These are phyloP conservation scores for Penicillium antarcticum DNA, from an alignment of 495 filamentous ascomycete genomes.

Conservation along the genomic window DNA sequence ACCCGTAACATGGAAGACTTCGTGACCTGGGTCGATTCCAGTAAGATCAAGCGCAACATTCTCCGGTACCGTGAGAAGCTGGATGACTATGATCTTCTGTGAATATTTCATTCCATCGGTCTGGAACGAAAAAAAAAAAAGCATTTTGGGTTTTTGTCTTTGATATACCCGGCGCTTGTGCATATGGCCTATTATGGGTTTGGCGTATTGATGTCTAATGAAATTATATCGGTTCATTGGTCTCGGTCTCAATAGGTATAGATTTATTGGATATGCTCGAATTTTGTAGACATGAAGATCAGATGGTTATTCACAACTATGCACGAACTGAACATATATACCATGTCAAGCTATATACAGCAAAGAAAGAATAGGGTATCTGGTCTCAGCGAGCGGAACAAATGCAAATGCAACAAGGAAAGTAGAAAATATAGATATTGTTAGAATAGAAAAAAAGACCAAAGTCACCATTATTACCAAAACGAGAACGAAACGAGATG, in stretches of 20 bases:
- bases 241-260: neutral
- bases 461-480: too few relatives aligned
- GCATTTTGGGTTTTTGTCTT: slow-evolving; percentile 21
- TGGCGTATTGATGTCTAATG: slow-evolving; percentile 13
- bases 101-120: slow-evolving; percentile 1
- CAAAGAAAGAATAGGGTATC: too few relatives aligned
- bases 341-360: too few relatives aligned
- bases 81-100: slow-evolving; percentile 95
- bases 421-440: too few relatives aligned
- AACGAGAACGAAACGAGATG: too few relatives aligned
- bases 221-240: slow-evolving; percentile 2
- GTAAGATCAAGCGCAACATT: slow-evolving; percentile 95
- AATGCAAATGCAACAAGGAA: too few relatives aligned
- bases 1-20: slow-evolving; percentile 88
- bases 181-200: slow-evolving; percentile 14
- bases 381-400: too few relatives aligned
- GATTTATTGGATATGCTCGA: neutral
- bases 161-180: slow-evolving; percentile 31
- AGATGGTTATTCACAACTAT: too few relatives aligned
- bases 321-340: too few relatives aligned
- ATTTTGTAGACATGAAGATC: too few relatives aligned
- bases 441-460: too few relatives aligned
- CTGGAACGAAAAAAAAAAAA: slow-evolving; percentile 9
- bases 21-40: slow-evolving; percentile 92
- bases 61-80: slow-evolving; percentile 90